These are phyloP conservation scores for Corymbia calophylla DNA, from an alignment of 441 rosid species.

Conservation along the genomic window DNA sequence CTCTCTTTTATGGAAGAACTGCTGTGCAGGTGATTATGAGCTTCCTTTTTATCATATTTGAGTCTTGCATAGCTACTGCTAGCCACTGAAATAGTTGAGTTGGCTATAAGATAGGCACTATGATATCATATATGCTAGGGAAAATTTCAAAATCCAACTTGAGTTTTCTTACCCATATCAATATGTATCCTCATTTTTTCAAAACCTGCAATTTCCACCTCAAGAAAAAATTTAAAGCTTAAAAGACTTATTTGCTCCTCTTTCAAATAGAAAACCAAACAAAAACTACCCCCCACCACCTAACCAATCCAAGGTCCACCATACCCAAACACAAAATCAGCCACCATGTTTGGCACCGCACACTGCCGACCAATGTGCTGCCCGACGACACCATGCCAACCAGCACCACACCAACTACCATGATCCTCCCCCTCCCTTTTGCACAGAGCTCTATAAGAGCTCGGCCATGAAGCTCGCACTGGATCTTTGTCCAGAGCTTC, in stretches of 20 bases:
- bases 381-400: not conserved
- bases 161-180: not conserved
- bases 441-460: not conserved
- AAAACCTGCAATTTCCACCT: not conserved
- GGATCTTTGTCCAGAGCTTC: not conserved
- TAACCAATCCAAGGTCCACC: not conserved
- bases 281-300: not conserved
- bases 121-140: not conserved
- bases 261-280: not conserved
- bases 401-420: not conserved
- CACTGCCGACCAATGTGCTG: not conserved
- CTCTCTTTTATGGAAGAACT: conserved; percentile 55
- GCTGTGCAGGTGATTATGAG: conserved; percentile 42
- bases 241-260: not conserved
- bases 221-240: not conserved
- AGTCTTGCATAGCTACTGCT: not conserved
- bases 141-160: not conserved
- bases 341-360: not conserved
- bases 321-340: not conserved
- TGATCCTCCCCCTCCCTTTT: not conserved
- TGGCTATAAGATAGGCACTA: not conserved
- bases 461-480: not conserved
- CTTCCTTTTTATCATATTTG: not conserved
- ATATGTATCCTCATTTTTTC: not conserved
- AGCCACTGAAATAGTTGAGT: not conserved